Evolutionary conservation across 306 rosid species (phyloP).

Genomic region (Pterocarpus macrocarpus): DNA sequence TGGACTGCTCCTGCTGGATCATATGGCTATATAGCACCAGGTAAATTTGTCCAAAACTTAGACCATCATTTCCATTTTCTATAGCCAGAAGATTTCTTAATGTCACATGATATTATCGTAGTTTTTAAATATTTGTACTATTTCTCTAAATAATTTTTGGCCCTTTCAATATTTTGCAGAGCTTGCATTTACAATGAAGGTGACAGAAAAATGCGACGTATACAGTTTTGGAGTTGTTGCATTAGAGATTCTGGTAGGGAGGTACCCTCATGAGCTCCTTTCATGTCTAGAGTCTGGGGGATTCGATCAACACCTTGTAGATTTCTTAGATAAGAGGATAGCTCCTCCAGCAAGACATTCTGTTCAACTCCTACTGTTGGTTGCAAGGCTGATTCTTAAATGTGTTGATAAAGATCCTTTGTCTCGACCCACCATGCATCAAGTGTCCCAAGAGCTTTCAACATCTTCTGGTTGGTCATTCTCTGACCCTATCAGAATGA

Average conservation of each 20-base stretch:
- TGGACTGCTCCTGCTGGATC: constrained; percentile 50
- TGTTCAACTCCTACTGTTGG: not conserved
- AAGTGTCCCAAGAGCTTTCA: constrained; percentile 35
- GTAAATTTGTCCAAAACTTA: constrained; percentile 32
- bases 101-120: not conserved
- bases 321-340: constrained; percentile 44
- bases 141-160: not conserved
- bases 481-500: constrained; percentile 6
- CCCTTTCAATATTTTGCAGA: constrained; percentile 33
- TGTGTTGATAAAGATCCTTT: constrained; percentile 38
- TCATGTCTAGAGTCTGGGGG: constrained; percentile 18
- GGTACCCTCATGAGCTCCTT: constrained; percentile 37
- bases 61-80: not conserved
- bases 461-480: not conserved
- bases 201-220: constrained; percentile 49
- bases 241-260: constrained; percentile 36
- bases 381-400: constrained; percentile 12
- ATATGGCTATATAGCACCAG: constrained; percentile 51
- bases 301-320: constrained; percentile 10
- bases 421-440: constrained; percentile 39
- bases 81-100: not conserved
- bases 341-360: constrained; percentile 15
- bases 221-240: constrained; percentile 48
- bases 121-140: not conserved
- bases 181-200: constrained; percentile 43